Percentiles rank a stretch among this genome's conserved stretches.
These are phyloP conservation scores for Cladophialophora psammophila DNA, from an alignment of 2,329 filamentous ascomycete genomes.

Conservation along the genomic window DNA sequence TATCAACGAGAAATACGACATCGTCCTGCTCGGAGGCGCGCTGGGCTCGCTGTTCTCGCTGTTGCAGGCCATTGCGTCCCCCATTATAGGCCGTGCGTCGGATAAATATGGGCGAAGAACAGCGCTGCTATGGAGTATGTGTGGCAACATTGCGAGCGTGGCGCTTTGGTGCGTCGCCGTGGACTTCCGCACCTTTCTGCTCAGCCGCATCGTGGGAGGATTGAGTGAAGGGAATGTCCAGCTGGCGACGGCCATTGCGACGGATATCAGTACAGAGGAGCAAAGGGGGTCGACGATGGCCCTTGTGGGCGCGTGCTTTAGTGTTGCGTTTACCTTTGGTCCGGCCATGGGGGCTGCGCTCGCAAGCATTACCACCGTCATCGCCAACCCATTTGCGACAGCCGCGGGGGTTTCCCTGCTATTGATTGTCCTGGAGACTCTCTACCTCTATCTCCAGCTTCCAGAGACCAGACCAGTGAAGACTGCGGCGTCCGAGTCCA, in stretches of 20 bases:
- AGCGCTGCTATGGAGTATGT: slow-evolving; percentile 89
- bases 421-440: slow-evolving; percentile 83
- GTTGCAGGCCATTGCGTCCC: slow-evolving; percentile 89
- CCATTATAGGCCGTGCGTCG: slow-evolving; percentile 86
- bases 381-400: slow-evolving; percentile 90
- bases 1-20: slow-evolving; percentile 96
- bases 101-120: slow-evolving; percentile 87
- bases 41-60: slow-evolving; percentile 93
- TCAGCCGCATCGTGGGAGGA: slow-evolving; percentile 90
- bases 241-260: slow-evolving; percentile 92
- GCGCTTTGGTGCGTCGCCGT: slow-evolving; percentile 92
- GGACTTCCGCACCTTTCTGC: slow-evolving; percentile 94
- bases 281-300: slow-evolving; percentile 93
- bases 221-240: slow-evolving; percentile 97
- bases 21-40: slow-evolving; percentile 91
- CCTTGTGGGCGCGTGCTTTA: slow-evolving; percentile 94
- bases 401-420: slow-evolving; percentile 87
- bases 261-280: slow-evolving; percentile 88
- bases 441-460: slow-evolving; percentile 82
- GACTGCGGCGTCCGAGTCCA: slow-evolving; percentile 42
- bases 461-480: slow-evolving; percentile 82
- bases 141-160: slow-evolving; percentile 89
- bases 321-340: slow-evolving; percentile 94
- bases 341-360: slow-evolving; percentile 89
- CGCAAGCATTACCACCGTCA: slow-evolving; percentile 76